Conservation (phyloP, 2,329 filamentous ascomycete genomes). For the Monosporascus sp. region DNA sequence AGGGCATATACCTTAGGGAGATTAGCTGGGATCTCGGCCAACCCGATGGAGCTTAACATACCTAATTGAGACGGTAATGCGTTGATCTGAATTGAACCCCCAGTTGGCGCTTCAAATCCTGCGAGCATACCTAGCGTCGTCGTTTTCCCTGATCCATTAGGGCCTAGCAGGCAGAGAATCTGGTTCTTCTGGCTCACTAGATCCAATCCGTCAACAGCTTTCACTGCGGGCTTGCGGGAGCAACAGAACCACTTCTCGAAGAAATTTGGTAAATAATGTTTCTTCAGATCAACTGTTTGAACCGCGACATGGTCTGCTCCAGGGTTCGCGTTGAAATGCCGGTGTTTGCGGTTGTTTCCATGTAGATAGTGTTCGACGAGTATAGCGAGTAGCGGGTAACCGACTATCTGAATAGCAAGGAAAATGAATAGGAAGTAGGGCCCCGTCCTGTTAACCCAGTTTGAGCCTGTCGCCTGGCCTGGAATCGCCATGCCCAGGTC, state of each 20-base stretch:
- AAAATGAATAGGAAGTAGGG: slow-evolving; percentile 25
- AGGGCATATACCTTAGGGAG: slow-evolving; percentile 63
- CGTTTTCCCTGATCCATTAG: slow-evolving; percentile 66
- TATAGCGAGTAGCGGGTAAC: slow-evolving; percentile 27
- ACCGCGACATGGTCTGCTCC: slow-evolving; percentile 15
- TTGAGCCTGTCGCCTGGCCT: slow-evolving; percentile 6
- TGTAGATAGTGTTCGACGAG: slow-evolving; percentile 27
- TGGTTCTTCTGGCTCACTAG: slow-evolving; percentile 54
- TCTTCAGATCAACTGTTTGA: slow-evolving; percentile 23
- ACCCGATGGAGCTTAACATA: slow-evolving; percentile 24
- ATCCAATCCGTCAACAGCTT: slow-evolving; percentile 56
- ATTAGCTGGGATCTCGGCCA: slow-evolving; percentile 22
- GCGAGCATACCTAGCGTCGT: slow-evolving; percentile 65
- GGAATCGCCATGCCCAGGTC: neutral
- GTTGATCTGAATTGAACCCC: slow-evolving; percentile 54
- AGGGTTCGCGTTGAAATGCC: slow-evolving; percentile 13
- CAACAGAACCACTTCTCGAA: slow-evolving; percentile 24
- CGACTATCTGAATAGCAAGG: slow-evolving; percentile 27
- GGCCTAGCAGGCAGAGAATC: slow-evolving; percentile 61
- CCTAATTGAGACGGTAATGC: slow-evolving; percentile 44
- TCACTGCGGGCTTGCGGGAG: slow-evolving; percentile 20
- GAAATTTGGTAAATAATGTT: slow-evolving; percentile 25
- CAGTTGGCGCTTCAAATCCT: slow-evolving; percentile 55
- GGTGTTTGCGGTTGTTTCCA: slow-evolving; percentile 28
- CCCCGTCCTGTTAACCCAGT: slow-evolving; percentile 20